Evolutionary conservation across 192 early-diverging fungal species (phyloP), one percentile per base, ranked within the genome.

Genomic region (Backusella luteola): DNA sequence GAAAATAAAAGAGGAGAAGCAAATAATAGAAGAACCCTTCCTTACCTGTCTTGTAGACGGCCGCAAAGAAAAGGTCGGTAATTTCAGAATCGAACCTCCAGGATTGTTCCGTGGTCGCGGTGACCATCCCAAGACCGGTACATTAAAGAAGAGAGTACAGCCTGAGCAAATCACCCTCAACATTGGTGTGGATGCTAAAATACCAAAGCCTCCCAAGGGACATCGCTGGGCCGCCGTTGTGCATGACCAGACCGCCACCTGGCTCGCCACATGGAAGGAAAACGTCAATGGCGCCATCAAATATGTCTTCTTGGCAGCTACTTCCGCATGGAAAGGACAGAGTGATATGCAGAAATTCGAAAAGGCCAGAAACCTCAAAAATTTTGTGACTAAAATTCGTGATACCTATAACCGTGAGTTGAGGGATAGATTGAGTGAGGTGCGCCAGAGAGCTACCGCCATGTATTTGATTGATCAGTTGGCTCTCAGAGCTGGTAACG

Each of bases 251-350:
- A 94, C 89, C 2, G 96, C 96, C 44, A 96, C 94, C 19, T 99
- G 98, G 98, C 85, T 99, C 42, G 98, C 98, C 1, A 97, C 88
- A 41, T 99, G 98, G 98, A 98, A 96, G 79, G 98, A 99, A 77
- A 99, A 98, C 82, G 94, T 99, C 69, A 98, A 99, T 82, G 91
- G 90, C 32, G 89, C 86, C 72, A 92, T 87, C 76, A 99, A 99
- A 80, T 99, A 99, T 81, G 94, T 99, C 32, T 96, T 96, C 76
- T 88, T 99, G 79, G 96, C 95, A 3, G 96, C 97, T 3, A 93
- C 87, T 35, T 96, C 94, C 74, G 93, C 94, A n/a, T 86, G 96
- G 73, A 99, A 99, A 79, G 98, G 96, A 42, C 92, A 95, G 82
- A 97, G 96, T 75, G 98, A 99, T 76, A 80, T 95, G 77, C 91